Evolutionary conservation across 2,329 filamentous ascomycete species (phyloP), one percentile per base, ranked within the genome.

Genomic region (Hyphodiscus sp.): DNA sequence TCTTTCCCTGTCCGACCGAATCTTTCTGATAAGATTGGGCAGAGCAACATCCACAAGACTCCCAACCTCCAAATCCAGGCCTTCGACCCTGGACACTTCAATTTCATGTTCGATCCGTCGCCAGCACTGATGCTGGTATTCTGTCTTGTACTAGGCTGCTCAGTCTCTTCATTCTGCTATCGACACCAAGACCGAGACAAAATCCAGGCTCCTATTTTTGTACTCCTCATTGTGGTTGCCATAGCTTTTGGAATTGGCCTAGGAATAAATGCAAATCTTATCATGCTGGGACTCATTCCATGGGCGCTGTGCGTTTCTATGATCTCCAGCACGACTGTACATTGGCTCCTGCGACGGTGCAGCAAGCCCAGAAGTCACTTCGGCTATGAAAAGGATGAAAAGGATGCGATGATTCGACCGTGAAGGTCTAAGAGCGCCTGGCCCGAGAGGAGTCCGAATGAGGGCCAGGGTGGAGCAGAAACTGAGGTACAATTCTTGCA

Each of bases 241-340:
- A 61, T 58, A 19, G 47, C 64, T 6, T 53, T 60, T 43, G 69
- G 68, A 11, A 52, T 68, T 41, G 54, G 47, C 1, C 47, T 59
- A 4, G 59, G 57, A 43, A 61, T 65, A 1, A 63, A 61, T 51
- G 52, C 61, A 2, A 66, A 70, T 55, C 29, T 70, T 41, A 64
- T 71, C 7, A 61, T 72, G 55, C 56, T 73, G 26, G 68, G 58
- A 6, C 63, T 68, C 20, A 55, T 71, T 19, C 70, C 71, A 1
- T 70, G 65, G 67, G 67, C 69, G 2, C 57, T 68, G 20, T 71
- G 64, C 48, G 44, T 59, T 6, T 69, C 69, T n/a, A 72, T 73
- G 70, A 29, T 65, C 6, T 49, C 54, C 23, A 71, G 69, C 58
- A 57, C 65, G 5, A 52, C 48, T 16, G 54, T 65, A 5, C 68